Conservation (phyloP, 164 flowering plant species). For the Vitis cinerea region DNA sequence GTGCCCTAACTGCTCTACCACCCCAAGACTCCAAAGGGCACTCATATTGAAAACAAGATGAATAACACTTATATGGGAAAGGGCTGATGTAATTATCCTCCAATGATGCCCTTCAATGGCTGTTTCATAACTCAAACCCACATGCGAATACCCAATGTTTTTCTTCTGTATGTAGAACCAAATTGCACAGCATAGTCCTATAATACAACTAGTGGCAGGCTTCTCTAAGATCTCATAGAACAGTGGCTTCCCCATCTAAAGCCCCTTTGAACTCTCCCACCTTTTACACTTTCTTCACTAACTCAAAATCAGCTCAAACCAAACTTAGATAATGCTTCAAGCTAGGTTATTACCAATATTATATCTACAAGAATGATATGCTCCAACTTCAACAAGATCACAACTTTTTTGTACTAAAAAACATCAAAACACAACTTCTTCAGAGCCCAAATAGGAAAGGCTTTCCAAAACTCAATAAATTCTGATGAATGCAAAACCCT, state of each 20-base stretch:
- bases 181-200: constrained; percentile 71
- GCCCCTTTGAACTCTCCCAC: not conserved
- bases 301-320: not conserved
- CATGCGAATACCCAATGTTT: constrained; percentile 80
- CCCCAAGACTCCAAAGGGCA: constrained; percentile 96
- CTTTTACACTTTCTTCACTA: not conserved
- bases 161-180: constrained; percentile 96
- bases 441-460: no score
- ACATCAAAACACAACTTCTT: no score
- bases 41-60: constrained; percentile 98
- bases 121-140: constrained; percentile 89
- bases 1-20: constrained; percentile 70
- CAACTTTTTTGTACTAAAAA: no score
- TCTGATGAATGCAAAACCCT: no score
- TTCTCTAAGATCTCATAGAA: constrained; percentile 79
- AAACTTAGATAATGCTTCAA: no score
- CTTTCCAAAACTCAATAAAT: no score
- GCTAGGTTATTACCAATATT: no score
- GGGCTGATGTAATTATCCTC: constrained; percentile 92
- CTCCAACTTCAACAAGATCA: no score
- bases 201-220: constrained; percentile 90
- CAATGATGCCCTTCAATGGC: constrained; percentile 88
- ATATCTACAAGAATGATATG: no score
- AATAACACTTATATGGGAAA: constrained; percentile 85
- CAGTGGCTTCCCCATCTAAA: constrained; percentile 81